These are phyloP conservation scores for Pseudocercospora macadamiae DNA, from an alignment of 2,329 filamentous ascomycete species.

Conservation along the genomic window DNA sequence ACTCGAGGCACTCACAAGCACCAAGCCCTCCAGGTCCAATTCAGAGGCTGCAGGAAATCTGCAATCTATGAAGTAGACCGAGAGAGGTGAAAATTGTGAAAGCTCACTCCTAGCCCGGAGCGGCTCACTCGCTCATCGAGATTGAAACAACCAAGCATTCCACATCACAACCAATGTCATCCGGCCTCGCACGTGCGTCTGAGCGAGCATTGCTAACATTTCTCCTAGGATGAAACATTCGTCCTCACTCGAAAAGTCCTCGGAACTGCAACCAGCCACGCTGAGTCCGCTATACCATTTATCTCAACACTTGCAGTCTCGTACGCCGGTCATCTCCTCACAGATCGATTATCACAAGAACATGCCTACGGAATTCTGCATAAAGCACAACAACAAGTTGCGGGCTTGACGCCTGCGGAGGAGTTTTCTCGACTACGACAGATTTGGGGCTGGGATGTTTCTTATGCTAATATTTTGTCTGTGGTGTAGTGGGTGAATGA, in stretches of 20 bases:
- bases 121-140: no score
- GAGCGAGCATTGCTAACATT: no score
- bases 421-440: conserved; percentile 3
- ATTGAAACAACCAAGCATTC: no score
- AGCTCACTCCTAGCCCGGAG: no score
- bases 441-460: conserved; percentile 13
- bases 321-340: conserved; percentile 14
- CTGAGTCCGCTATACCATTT: not conserved
- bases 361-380: conserved; percentile 8
- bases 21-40: no score
- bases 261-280: conserved; percentile 2
- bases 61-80: no score
- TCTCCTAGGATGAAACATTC: conserved; percentile 6
- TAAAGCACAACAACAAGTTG: conserved; percentile 3
- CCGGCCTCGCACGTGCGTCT: no score
- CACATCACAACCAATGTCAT: no score
- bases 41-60: no score
- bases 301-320: conserved; percentile 10
- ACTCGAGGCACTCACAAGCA: no score
- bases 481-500: no score
- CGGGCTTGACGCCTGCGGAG: conserved; percentile 1
- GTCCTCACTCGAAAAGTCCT: conserved; percentile 3
- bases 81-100: no score
- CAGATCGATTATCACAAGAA: conserved; percentile 8
- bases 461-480: conserved; percentile 7